These are phyloP conservation scores for Intubia oerlemansii DNA, from an alignment of 2,329 filamentous ascomycete genomes.

Conservation along the genomic window DNA sequence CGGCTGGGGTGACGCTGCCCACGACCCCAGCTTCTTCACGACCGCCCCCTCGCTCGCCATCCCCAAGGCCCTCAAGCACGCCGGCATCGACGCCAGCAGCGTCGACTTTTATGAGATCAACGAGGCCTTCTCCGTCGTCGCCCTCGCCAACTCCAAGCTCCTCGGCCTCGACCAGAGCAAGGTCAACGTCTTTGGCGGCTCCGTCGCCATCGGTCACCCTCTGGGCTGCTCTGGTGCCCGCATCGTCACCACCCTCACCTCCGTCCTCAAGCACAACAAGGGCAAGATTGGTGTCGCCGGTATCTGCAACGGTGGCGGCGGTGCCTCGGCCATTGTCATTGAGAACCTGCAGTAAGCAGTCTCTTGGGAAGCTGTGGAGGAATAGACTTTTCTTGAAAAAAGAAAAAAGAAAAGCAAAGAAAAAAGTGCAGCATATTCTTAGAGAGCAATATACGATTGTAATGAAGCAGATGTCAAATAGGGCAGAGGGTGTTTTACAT, in stretches of 20 bases:
- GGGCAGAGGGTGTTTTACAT: no score
- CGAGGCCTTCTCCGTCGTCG: slow-evolving; percentile 94
- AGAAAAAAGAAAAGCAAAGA: no score
- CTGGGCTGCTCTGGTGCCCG: slow-evolving; percentile 85
- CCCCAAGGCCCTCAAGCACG: slow-evolving; percentile 93
- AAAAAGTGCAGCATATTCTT: no score
- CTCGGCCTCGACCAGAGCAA: slow-evolving; percentile 60
- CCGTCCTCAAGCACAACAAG: slow-evolving; percentile 75
- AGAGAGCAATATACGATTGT: no score
- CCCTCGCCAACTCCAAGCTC: slow-evolving; percentile 88
- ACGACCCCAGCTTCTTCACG: slow-evolving; percentile 87
- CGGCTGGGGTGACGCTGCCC: slow-evolving; percentile 88
- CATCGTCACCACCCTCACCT: slow-evolving; percentile 74
- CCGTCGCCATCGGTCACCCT: slow-evolving; percentile 88
- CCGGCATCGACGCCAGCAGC: slow-evolving; percentile 53
- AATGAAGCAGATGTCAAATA: no score
- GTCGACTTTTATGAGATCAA: slow-evolving; percentile 98
- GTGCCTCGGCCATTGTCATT: slow-evolving; percentile 81
- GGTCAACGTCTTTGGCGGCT: slow-evolving; percentile 88
- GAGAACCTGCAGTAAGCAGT: slow-evolving; percentile 53
- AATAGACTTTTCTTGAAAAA: no score
- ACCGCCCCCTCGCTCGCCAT: slow-evolving; percentile 84
- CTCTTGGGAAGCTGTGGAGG: no score
- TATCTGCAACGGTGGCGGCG: slow-evolving; percentile 96
- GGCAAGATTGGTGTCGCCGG: slow-evolving; percentile 84